Conservation (phyloP, 1,139 yeast species). For the Kazachstania sp. region DNA sequence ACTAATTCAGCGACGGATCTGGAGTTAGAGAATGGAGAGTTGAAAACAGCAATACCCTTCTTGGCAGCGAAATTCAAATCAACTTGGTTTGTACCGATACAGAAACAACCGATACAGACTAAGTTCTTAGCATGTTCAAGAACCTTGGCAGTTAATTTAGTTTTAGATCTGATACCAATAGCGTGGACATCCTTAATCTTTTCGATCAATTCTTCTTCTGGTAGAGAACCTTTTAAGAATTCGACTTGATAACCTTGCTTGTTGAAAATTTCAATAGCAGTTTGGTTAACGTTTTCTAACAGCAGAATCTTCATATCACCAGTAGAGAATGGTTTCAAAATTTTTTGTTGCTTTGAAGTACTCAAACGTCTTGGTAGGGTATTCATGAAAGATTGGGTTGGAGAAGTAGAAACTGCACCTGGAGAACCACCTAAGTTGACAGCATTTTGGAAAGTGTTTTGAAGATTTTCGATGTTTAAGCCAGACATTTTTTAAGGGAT, state of each 20-base stretch:
- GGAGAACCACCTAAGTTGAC: constrained; percentile 39
- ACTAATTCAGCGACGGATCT: constrained; percentile 98
- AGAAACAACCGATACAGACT: constrained; percentile 92
- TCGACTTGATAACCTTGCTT: constrained; percentile 96
- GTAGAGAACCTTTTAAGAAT: constrained; percentile 78
- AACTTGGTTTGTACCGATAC: constrained; percentile 98
- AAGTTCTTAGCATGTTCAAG: constrained; percentile 81
- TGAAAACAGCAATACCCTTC: constrained; percentile 92
- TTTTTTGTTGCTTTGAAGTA: constrained; percentile 44
- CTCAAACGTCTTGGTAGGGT: constrained; percentile 29
- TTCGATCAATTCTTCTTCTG: constrained; percentile 90
- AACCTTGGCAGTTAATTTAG: constrained; percentile 72
- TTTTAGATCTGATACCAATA: constrained; percentile 95
- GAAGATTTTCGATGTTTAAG: constrained; percentile 46
- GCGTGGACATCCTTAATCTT: constrained; percentile 92
- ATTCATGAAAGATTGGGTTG: constrained; percentile 37
- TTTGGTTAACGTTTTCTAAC: constrained; percentile 85
- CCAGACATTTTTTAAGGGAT: constrained; percentile 1
- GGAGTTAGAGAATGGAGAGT: constrained; percentile 97
- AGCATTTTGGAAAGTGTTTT: constrained; percentile 50
- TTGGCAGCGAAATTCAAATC: constrained; percentile 87
- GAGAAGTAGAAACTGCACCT: constrained; percentile 65
- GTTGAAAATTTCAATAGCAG: constrained; percentile 79
- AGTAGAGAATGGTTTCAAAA: constrained; percentile 28
- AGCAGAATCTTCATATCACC: constrained; percentile 84